These are phyloP conservation scores for Pleurotus djamor DNA, from an alignment of 768 basidiomycete species.

Conservation along the genomic window DNA sequence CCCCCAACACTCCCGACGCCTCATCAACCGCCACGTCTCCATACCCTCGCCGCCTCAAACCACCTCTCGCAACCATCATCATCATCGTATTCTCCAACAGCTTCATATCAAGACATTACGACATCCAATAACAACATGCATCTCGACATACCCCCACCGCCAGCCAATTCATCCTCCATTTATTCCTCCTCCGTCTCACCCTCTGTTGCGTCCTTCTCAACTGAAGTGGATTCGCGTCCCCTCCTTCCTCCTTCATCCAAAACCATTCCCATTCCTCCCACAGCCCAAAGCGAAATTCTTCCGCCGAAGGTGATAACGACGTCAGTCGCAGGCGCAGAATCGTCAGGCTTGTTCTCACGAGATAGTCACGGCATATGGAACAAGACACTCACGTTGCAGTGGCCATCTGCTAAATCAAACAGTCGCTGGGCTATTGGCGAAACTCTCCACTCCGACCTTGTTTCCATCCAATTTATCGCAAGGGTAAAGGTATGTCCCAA, in stretches of 20 bases:
- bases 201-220: constrained; percentile 3
- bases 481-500: constrained; percentile 55
- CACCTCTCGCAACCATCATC: constrained; percentile 22
- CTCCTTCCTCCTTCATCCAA: constrained; percentile 12
- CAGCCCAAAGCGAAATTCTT: constrained; percentile 13
- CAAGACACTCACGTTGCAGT: constrained; percentile 67
- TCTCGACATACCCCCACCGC: constrained; percentile 16
- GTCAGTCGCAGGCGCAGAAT: constrained; percentile 56
- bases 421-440: constrained; percentile 82
- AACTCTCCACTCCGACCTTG: constrained; percentile 64
- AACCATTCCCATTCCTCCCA: constrained; percentile 23
- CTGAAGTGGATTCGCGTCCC: constrained; percentile 18
- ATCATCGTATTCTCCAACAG: constrained; percentile 22
- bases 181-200: constrained; percentile 18
- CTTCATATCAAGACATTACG: constrained; percentile 19
- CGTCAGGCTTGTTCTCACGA: constrained; percentile 53
- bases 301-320: constrained; percentile 44
- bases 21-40: constrained; percentile 15
- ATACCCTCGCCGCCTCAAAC: constrained; percentile 12
- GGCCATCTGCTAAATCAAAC: constrained; percentile 67
- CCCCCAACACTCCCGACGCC: constrained; percentile 18
- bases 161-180: constrained; percentile 26
- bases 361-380: constrained; percentile 59
- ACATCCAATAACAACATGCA: constrained; percentile 9
- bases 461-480: constrained; percentile 67